These are phyloP conservation scores for Mesostigma viride DNA, from an alignment of 139 green algal species.

Conservation along the genomic window DNA sequence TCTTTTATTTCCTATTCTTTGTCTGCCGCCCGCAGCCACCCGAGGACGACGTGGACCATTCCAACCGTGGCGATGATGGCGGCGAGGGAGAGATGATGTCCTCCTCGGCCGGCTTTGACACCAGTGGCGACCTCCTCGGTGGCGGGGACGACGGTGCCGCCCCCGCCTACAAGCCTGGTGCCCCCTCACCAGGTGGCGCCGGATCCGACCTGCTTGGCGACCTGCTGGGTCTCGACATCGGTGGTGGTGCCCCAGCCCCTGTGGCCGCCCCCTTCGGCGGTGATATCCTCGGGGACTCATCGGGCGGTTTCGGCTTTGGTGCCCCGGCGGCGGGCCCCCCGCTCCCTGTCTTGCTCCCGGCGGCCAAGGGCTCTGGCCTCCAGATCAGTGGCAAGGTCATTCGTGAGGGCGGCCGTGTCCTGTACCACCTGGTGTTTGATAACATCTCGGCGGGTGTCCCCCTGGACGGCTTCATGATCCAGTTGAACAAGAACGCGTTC, in stretches of 20 bases:
- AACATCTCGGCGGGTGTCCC: constrained; percentile 42
- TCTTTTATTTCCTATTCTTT: no score
- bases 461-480: constrained; percentile 84
- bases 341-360: constrained; percentile 54
- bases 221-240: constrained; percentile 52
- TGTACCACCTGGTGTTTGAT: constrained; percentile 59
- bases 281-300: constrained; percentile 6
- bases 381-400: constrained; percentile 48
- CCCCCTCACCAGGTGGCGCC: not conserved
- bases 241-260: not conserved
- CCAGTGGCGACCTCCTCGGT: no score
- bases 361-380: constrained; percentile 64
- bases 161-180: no score
- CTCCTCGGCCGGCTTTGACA: no score
- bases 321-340: not conserved
- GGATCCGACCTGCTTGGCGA: constrained; percentile 49
- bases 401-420: constrained; percentile 31
- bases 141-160: no score
- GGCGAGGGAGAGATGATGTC: no score
- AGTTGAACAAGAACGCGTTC: constrained; percentile 88
- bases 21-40: no score
- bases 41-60: no score
- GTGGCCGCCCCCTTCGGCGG: not conserved
- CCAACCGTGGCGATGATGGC: no score
- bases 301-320: not conserved